Evolutionary conservation across 2,329 filamentous ascomycete genomes (phyloP), one percentile per base, ranked within the genome.

Genomic region (Xylaria sp.): DNA sequence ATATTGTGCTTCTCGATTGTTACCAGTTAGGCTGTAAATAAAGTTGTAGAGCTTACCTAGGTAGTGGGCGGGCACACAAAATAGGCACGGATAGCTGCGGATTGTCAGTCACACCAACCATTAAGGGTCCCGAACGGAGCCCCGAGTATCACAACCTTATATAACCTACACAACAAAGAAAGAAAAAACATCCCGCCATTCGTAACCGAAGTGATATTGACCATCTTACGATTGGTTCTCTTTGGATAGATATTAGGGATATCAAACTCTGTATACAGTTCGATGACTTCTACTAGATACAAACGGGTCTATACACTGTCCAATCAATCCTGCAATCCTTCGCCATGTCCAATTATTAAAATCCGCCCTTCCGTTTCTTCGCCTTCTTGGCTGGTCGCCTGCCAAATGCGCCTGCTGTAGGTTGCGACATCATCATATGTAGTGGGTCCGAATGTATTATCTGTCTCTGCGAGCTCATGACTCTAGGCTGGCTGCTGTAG

Each of bases 401-500:
- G 48, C 75, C 77, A 65, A 79, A 79, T 2, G 69, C 35, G 0
- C 78, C 78, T 8, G 72, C 18, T 10, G 73, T 53, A n/a, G 78
- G 78, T 62, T 79, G 78, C 18, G 77, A 78, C 78, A 79, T 79
- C 13, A 70, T 72, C 5, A n/a, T n/a, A n/a, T 74, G 69, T 12
- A 69, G 2, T 21, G 74, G 70, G 40, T 75, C 73, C 1, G 76
- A 77, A 18, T 70, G 68, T 29, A 72, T 47, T 47, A 61, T 44
- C 48, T 73, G 73, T 23, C 67, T 71, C 59, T 75, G 76, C 35
- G 73, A 76, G 29, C 59, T 72, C 23, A 35, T 54, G 9, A 42
- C 71, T 25, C 66, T 44, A 16, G 77, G 72, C 55, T 78, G 77
- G 51, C 72, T 78, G 47, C 69, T 77, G 53, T 73, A 73, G 65